Conservation (phyloP, 2,329 filamentous ascomycete genomes). For the Diaporthe ampelina region DNA sequence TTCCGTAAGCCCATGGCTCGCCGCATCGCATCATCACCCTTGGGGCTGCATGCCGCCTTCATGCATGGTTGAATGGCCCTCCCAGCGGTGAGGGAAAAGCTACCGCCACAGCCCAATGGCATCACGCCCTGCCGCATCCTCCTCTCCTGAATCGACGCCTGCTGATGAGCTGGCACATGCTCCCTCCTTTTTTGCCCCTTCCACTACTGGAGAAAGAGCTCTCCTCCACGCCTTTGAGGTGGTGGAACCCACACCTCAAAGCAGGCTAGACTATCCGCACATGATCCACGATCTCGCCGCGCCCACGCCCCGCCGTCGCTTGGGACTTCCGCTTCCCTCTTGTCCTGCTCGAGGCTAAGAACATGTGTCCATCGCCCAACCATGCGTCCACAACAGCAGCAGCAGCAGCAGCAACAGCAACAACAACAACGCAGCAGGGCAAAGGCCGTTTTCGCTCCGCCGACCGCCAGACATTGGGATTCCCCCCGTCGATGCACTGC, state of each 20-base stretch:
- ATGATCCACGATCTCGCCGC: conserved; percentile 29
- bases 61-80: conserved; percentile 11
- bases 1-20: conserved; percentile 26
- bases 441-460: not conserved
- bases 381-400: not conserved
- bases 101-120: conserved; percentile 3
- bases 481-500: not conserved
- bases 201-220: not conserved
- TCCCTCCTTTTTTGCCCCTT: not conserved
- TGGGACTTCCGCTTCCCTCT: not conserved
- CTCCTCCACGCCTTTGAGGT: not conserved
- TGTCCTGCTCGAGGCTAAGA: not conserved
- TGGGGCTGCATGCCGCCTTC: conserved; percentile 17
- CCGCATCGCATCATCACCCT: conserved; percentile 19
- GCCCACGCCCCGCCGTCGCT: conserved; percentile 24
- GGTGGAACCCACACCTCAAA: conserved; percentile 10
- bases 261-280: conserved; percentile 22
- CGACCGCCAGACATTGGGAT: not conserved
- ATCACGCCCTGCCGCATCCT: conserved; percentile 4
- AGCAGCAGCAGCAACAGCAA: not conserved
- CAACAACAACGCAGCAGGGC: not conserved
- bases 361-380: not conserved
- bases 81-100: conserved; percentile 26
- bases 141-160: not conserved
- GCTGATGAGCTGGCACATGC: conserved; percentile 20